Evolutionary conservation across 345 rosid genomes (phyloP), one percentile per base, ranked within the genome.

Genomic region (Eucalyptus regnans): DNA sequence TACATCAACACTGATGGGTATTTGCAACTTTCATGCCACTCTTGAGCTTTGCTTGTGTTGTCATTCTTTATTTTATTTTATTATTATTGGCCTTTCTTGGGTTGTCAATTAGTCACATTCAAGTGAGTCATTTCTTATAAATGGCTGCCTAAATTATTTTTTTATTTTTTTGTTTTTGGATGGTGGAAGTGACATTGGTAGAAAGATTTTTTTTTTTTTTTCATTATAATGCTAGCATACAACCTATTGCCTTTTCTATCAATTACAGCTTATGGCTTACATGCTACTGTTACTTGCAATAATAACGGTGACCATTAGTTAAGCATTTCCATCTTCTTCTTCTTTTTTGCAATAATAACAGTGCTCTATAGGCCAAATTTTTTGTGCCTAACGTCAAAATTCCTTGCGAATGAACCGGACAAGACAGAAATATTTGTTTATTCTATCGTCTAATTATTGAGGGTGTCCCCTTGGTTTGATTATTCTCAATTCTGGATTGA

Each of bases 11-110:
- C n/a, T 31, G 41, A 66, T 4, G 41, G 43, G 50, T 27, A 44
- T 50, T 48, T 51, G 46, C 48, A 37, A 79, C 98, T 94, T 94
- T 96, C 99, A 97, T 91, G 99, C 99, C 99, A 97, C 97, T 92
- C 99, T 94, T 60, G 99, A 99, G 93, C 99, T 98, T 58, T 58
- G 64, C 29, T 8, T 58, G 64, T 4, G 12, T 23, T 23, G 64
- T 58, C 27, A 58, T 5, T 12, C 64, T 4, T 10, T 11, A 9
- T 56, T 2, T 58, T 4, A 2, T 11, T 23, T 56, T 2, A 23
- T 25, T 58, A 10, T 27, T 9, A 60, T 60, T 27, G 31, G 66
- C 66, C 66, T 60, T 60, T 60, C 66, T 60, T 10, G 13, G 66
- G n/a, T 12, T 27, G 15, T 60, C 31, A 27, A 60, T 11, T 60